Percentiles rank a stretch among this genome's conserved stretches.
Conservation (phyloP, 2,329 filamentous ascomycete genomes). For the Huntiella decipiens region DNA sequence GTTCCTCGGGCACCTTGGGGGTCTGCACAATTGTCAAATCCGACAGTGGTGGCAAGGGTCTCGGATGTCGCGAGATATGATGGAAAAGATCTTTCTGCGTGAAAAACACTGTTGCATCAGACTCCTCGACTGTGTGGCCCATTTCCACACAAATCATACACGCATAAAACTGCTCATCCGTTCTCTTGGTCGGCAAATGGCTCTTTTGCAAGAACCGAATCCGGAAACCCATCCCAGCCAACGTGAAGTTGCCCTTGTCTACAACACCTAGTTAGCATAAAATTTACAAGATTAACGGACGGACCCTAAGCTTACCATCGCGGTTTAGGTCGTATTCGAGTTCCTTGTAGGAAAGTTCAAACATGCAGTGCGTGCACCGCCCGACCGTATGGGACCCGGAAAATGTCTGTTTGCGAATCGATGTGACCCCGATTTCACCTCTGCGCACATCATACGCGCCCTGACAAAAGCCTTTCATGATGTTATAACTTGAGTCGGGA, state of each 20-base stretch:
- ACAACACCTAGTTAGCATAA: neutral
- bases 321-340: conserved; percentile 33
- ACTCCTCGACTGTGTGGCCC: conserved; percentile 30
- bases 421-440: conserved; percentile 31
- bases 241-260: conserved; percentile 29
- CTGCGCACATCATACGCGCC: conserved; percentile 31
- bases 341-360: conserved; percentile 32
- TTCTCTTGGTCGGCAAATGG: conserved; percentile 28
- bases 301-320: conserved; percentile 21
- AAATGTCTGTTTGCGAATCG: conserved; percentile 25
- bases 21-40: conserved; percentile 31
- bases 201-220: conserved; percentile 37
- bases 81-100: conserved; percentile 31
- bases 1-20: conserved; percentile 20
- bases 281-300: neutral
- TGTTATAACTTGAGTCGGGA: conserved; percentile 28
- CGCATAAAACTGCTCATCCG: conserved; percentile 34
- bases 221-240: conserved; percentile 29
- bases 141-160: conserved; percentile 34
- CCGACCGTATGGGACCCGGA: conserved; percentile 28
- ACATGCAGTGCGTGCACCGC: conserved; percentile 33
- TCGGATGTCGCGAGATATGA: conserved; percentile 33
- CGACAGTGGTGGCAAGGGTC: conserved; percentile 29
- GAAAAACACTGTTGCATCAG: conserved; percentile 39
- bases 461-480: conserved; percentile 35